Base-by-base conservation (phyloP, 495 filamentous ascomycete species). In the Aspergillus funiculosus region DNA sequence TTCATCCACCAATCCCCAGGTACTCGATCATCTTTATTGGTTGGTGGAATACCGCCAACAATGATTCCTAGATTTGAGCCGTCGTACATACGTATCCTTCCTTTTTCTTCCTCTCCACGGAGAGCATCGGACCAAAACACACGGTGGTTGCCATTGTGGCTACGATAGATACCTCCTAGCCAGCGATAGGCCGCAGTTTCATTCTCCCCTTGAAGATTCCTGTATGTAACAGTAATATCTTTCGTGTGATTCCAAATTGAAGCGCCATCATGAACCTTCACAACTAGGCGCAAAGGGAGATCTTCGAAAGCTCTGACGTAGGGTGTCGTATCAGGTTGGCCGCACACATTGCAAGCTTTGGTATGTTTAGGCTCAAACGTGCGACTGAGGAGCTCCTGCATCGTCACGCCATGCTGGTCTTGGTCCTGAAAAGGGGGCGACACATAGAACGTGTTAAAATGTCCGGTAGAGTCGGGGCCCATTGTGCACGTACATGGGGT, bases 101-200 rank as follows among this genome's bases (percentile, higher is more conserved):
- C 48, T 3, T 15, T 27, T 5, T 58, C 47, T 7, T 18, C 14
- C 29, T 63, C 63, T 1, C 65, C 66, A 17, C 56, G 56, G 17
- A 57, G 25, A 0, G 38, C 28, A 17, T 70, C 62, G 4, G 38
- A 55, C 68, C 68, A 73, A 36, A 52, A 68, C 13, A 71, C 51
- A 1, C 66, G 64, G 18, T 54, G 53, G 29, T 58, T 49, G 0
- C 22, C 11, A 1, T 25, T 25, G 2, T 60, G 14, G 5, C 51
- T 14, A 5, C 42, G 42, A 36, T 73, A 73, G n/a, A 69, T 54
- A 0, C 69, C 69, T 0, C 69, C 69, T 7, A 73, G 48, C 69
- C 69, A 73, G 17, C 68, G 64, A 50, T 73, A 73, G 1, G 27
- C 22, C 1, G 59, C 67, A 0, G 22, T 31, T 2, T 43, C 24